Evolutionary conservation across 2,329 filamentous ascomycete species (phyloP).

Genomic region (Venturia effusa): DNA sequence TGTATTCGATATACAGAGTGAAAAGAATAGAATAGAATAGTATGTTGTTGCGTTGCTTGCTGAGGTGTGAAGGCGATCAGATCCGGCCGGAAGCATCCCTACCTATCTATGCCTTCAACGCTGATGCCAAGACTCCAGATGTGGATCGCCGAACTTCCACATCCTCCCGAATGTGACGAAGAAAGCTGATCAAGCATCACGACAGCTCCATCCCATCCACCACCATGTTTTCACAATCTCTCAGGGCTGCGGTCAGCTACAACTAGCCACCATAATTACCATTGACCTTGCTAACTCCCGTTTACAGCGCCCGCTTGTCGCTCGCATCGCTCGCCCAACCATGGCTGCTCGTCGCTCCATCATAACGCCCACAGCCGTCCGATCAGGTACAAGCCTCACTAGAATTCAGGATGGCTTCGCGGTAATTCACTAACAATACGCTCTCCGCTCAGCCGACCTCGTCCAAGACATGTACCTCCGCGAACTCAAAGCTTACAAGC

Average conservation of each 20-base stretch:
- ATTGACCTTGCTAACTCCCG: conserved; percentile 19
- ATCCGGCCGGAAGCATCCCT: not conserved
- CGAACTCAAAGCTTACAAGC: conserved; percentile 94
- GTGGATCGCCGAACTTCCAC: conserved; percentile 1
- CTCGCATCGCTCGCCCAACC: conserved; percentile 48
- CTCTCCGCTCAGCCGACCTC: conserved; percentile 64
- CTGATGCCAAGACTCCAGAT: not conserved
- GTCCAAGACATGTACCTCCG: conserved; percentile 96
- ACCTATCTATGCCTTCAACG: not conserved
- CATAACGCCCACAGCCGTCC: conserved; percentile 48
- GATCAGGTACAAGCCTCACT: conserved; percentile 42
- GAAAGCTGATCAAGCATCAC: not conserved
- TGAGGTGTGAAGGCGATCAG: not conserved
- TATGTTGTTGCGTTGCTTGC: not conserved
- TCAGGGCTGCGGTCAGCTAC: conserved; percentile 47
- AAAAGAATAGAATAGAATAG: not conserved
- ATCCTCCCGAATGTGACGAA: not conserved
- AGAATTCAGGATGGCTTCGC: not conserved
- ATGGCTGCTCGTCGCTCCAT: conserved; percentile 50
- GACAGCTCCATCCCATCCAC: not conserved
- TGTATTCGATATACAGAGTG: not conserved
- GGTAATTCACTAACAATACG: conserved; percentile 3
- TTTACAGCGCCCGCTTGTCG: conserved; percentile 48
- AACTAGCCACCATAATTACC: conserved; percentile 12
- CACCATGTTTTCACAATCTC: conserved; percentile 49